These are phyloP conservation scores for Cladosporium sphaerospermum DNA, from an alignment of 2,329 filamentous ascomycete species.

Conservation along the genomic window DNA sequence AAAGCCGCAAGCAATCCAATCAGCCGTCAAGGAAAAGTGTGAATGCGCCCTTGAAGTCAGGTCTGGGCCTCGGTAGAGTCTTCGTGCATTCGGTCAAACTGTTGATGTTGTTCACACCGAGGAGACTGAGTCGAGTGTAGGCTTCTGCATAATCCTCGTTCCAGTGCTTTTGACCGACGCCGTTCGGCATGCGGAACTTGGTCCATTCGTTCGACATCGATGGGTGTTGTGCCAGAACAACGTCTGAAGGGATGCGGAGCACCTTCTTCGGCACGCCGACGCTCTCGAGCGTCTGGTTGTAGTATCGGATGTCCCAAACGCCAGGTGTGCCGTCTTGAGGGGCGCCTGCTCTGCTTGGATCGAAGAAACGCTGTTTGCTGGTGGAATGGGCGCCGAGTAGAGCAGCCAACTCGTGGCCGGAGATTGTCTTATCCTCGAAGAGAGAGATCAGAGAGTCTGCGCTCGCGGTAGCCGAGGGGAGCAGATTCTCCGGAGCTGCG, in stretches of 20 bases:
- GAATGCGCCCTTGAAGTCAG: conserved; percentile 1
- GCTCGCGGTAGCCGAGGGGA: conserved; percentile 30
- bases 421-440: conserved; percentile 35
- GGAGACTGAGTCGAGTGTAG: conserved; percentile 19
- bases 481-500: conserved; percentile 28
- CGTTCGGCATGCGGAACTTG: conserved; percentile 14
- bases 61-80: conserved; percentile 14
- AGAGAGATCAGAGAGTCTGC: conserved; percentile 23
- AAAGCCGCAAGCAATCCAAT: not conserved
- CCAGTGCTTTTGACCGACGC: conserved; percentile 18
- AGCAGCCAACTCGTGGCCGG: conserved; percentile 32
- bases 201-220: conserved; percentile 29
- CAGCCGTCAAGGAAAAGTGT: not conserved
- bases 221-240: conserved; percentile 30
- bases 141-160: conserved; percentile 22
- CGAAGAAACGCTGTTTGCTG: conserved; percentile 32
- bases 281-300: conserved; percentile 28
- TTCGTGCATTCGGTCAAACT: conserved; percentile 21
- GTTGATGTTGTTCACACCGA: conserved; percentile 26
- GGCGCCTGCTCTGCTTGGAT: conserved; percentile 27
- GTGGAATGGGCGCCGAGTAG: conserved; percentile 35
- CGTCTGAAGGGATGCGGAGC: conserved; percentile 33
- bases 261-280: conserved; percentile 26
- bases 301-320: conserved; percentile 34
- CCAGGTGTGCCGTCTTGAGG: conserved; percentile 34